Base-by-base conservation (phyloP, 1,284 basidiomycete species). In the Cutaneotrichosporon arboriforme region DNA sequence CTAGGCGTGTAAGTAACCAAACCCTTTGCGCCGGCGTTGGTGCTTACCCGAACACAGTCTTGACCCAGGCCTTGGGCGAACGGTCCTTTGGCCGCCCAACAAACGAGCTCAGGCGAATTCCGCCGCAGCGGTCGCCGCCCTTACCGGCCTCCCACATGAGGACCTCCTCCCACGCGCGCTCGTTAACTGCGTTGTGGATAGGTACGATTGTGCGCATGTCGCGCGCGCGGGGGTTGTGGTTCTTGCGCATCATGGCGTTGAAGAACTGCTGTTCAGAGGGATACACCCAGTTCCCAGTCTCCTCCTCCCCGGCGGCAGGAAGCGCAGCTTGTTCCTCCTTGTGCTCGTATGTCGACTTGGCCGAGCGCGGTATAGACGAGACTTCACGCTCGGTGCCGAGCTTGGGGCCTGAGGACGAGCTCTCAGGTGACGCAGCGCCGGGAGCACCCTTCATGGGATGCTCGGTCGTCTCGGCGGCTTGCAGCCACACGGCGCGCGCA, bases 111-210 rank as follows among this genome's bases (percentile, higher is more conserved):
- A 77, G 60, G 58, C 64, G 63, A 17, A 72, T 76, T 4, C 90
- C 90, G 18, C 90, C 90, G 70, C 91, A 94, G 48, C 76, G 78
- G 51, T 87, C 86, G 10, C 84, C 84, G 20, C 89, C 89, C 67
- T 83, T 79, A 3, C 86, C 84, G 9, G 77, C 75, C 74, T 98
- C 94, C 94, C 94, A 99, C 58, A 83, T 83, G 69, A 92, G 75
- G 45, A 99, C 82, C 73, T 96, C 86, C 45, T 79, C 77, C 94
- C 94, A 99, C 4, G 93, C 90, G 56, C 88, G 85, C 76, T 98
- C 96, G 69, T 99, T 99, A 55, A 98, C 96, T 31, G 94, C 94
- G 69, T 98, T 99, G 76, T 99, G 94, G 54, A 99, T 98, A 8
- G 94, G 94, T 8, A 99, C 92, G 63, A 99, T 86, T 20, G 90